Base-by-base conservation (phyloP, 768 basidiomycete species). In the Goffeauzyma gilvescens region DNA sequence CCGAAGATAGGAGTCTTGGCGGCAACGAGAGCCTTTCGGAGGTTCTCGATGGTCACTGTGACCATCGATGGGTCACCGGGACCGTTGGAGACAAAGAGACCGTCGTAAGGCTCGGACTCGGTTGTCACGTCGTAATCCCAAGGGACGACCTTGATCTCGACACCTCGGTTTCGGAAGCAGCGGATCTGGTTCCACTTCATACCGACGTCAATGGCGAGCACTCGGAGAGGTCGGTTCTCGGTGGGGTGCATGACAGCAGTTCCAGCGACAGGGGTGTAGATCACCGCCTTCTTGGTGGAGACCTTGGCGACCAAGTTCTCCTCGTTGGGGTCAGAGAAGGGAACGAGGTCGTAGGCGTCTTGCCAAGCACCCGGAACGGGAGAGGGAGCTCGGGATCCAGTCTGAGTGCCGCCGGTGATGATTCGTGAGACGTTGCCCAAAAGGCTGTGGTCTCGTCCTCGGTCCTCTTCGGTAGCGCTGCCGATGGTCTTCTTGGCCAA, bases 121-220 rank as follows among this genome's bases (percentile, higher is more conserved):
- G 67, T 46, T 21, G 81, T 67, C 62, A 89, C 85, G 66, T 96
- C 81, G 62, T 89, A 83, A 60, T 96, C 72, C 90, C 90, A 98
- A 21, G 93, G 89, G 6, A 96, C 82, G 40, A 95, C 85, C 66
- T 96, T 95, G 60, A 96, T 71, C 63, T 96, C 85, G 26, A 95
- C 75, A 37, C 93, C 93, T 25, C 93, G 79, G 27, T 75, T 70
- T 32, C 74, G 75, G 67, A 98, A 95, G 69, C 93, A 98, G 25
- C 93, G 75, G 54, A 96, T 87, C 65, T 98, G 93, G 65, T 96
- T 96, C 69, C 82, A 93, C 66, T 98, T 98, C 84, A 96, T 96
- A n/a, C 93, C 93, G 38, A 96, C 90, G 61, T 98, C 93, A 45
- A 96, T 67, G 5, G 85, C 86, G 13, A 98, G 58, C 22, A 98